Percentiles rank a stretch among this genome's conserved stretches.
Evolutionary conservation across 495 filamentous ascomycete genomes (phyloP).

Genomic region (Xanthoparmelia taractica): DNA sequence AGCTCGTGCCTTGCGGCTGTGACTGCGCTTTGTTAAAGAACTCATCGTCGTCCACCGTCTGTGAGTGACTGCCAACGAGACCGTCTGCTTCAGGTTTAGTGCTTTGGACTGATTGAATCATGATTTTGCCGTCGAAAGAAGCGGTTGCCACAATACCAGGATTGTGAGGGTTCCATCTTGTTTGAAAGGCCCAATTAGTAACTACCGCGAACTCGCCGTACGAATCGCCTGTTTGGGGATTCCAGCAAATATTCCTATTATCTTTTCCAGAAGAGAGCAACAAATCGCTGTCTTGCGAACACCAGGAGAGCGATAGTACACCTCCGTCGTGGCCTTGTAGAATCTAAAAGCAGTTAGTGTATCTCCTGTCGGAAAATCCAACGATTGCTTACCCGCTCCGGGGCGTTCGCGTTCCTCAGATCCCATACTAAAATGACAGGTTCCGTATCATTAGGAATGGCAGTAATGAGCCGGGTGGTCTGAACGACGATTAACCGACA

Average conservation of each 20-base stretch:
- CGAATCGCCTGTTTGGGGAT: conserved; percentile 76
- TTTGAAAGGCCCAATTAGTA: conserved; percentile 97
- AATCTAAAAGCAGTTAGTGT: conserved; percentile 37
- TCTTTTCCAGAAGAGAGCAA: conserved; percentile 94
- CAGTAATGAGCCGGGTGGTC: conserved; percentile 86
- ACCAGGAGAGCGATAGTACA: conserved; percentile 93
- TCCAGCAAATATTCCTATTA: conserved; percentile 93
- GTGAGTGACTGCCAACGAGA: conserved; percentile 49
- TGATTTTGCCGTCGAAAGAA: conserved; percentile 93
- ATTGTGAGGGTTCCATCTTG: conserved; percentile 88
- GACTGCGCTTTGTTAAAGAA: conserved; percentile 93
- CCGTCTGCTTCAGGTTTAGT: conserved; percentile 52
- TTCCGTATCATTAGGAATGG: conserved; percentile 83
- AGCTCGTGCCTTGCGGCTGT: conserved; percentile 80
- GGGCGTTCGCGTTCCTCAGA: conserved; percentile 89
- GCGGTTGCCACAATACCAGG: conserved; percentile 87
- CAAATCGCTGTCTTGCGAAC: conserved; percentile 80
- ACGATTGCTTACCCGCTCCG: conserved; percentile 55
- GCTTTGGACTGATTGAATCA: conserved; percentile 86
- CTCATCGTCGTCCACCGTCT: conserved; percentile 80
- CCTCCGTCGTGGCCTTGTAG: conserved; percentile 86
- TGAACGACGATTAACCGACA: conserved; percentile 23
- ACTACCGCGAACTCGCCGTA: conserved; percentile 94
- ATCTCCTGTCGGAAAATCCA: not conserved
- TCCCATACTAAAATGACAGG: conserved; percentile 91